A percentile compares a stretch with the other conserved stretches of the same genome.
phyloP scores from a whole-genome alignment of 2,329 filamentous ascomycete species.

The Karstenula rhodostoma region DNA sequence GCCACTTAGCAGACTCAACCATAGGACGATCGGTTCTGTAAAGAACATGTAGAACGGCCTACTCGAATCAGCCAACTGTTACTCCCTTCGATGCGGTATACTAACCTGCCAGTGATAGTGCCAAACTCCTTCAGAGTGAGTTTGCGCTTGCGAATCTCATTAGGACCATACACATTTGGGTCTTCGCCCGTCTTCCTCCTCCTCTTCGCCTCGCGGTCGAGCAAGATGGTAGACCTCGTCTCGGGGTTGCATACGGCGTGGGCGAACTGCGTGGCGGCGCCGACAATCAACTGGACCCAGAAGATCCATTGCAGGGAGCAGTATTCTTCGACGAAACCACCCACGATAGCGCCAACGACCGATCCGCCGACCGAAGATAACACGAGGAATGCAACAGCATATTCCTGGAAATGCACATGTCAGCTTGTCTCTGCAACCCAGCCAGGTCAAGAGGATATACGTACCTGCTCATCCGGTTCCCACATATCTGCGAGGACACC shows the following conservation, averaged over 20 bases:
- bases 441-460: not conserved
- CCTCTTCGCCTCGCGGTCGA: slow-evolving; percentile 79
- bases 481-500: slow-evolving; percentile 72
- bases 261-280: slow-evolving; percentile 70
- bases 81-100: not conserved
- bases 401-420: slow-evolving; percentile 42
- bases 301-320: slow-evolving; percentile 74
- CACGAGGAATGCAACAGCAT: slow-evolving; percentile 67
- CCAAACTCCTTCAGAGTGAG: slow-evolving; percentile 55
- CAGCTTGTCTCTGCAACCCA: too few species aligned
- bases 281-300: slow-evolving; percentile 85
- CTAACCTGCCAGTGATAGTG: slow-evolving; percentile 56
- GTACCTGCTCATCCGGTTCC: slow-evolving; percentile 61
- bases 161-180: slow-evolving; percentile 72
- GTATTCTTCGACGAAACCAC: slow-evolving; percentile 60
- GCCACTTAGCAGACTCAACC: slow-evolving; percentile 73
- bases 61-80: not conserved
- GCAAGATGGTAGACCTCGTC: slow-evolving; percentile 75
- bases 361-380: slow-evolving; percentile 65
- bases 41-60: slow-evolving; percentile 73
- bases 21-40: slow-evolving; percentile 76
- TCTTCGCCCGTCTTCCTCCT: slow-evolving; percentile 68
- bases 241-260: slow-evolving; percentile 77
- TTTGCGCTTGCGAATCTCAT: slow-evolving; percentile 62
- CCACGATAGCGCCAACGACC: slow-evolving; percentile 63